Conservation (phyloP, 78 protist species). For the Trichosphaerium sp. region DNA sequence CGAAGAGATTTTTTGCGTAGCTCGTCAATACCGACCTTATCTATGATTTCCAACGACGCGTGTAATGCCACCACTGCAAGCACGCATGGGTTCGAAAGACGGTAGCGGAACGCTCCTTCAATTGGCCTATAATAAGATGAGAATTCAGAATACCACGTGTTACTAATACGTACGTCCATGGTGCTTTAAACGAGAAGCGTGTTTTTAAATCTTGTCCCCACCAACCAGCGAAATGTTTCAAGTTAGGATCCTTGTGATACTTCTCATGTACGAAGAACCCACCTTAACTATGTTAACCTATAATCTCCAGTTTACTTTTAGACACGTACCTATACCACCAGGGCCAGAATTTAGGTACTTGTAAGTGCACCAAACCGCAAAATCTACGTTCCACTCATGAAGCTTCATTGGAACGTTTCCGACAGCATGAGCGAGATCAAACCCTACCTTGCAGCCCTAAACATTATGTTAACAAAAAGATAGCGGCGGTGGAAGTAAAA, state of each 20-base stretch:
- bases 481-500: not conserved
- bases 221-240: slow-evolving; percentile 69
- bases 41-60: slow-evolving; percentile 54
- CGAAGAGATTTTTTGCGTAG: slow-evolving; percentile 35
- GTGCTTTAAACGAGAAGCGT: no score
- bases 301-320: no score
- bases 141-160: no score
- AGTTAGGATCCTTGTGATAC: slow-evolving; percentile 4
- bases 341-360: slow-evolving; percentile 88
- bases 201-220: slow-evolving; percentile 60
- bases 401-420: slow-evolving; percentile 75
- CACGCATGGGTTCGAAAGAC: slow-evolving; percentile 71
- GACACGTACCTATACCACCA: slow-evolving; percentile 81
- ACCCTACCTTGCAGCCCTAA: slow-evolving; percentile 61
- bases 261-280: slow-evolving; percentile 67
- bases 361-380: slow-evolving; percentile 88
- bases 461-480: not conserved
- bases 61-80: slow-evolving; percentile 32
- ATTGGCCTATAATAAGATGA: no score
- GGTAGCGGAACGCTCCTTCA: slow-evolving; percentile 59
- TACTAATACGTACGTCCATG: no score
- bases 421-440: slow-evolving; percentile 88
- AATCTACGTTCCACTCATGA: slow-evolving; percentile 88
- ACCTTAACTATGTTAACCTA: no score
- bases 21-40: slow-evolving; percentile 25